Evolutionary conservation across 345 rosid species (phyloP), one percentile per base, ranked within the genome.

Genomic region (Syzygium jambos): DNA sequence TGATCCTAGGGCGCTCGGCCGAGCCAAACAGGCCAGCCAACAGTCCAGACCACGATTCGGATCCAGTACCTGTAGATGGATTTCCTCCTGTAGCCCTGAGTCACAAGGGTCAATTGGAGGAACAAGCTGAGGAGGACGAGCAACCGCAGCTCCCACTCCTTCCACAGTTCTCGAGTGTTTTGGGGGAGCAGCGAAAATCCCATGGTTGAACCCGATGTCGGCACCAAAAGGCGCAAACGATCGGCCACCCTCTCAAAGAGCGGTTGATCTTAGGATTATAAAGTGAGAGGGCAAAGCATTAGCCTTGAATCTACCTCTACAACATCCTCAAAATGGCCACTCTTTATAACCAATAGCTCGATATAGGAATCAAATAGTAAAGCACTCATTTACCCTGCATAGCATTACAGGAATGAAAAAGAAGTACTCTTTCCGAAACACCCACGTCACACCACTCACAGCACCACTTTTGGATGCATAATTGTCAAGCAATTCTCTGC

Each of bases 131-230:
- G 17, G 9, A 86, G 43, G 8, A 91, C 88, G 84, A 89, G 2
- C 15, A 38, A 10, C 0, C 90, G 89, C 16, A 91, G 54, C 86
- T 86, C 93, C 93, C 92, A 92, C 3, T 56, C 80, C 11, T 86
- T 87, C 91, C 91, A 88, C 43, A 87, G 6, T 11, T 84, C 80
- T 23, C 84, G 73, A 11, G 68, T 0, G 15, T 21, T 38, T 25
- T 61, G 2, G 0, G 59, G 23, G 53, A 89, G 5, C 11, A 86
- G 27, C 53, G 51, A 85, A 84, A 78, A 59, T 59, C 30, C 30
- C 30, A 59, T 59, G 68, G 68, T 59, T 59, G 3, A 2, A 0
- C 65, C 12, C 16, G 29, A 59, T 27, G 29, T 59, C 16, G 65
- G 30, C 29, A 59, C 65, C 65, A 27, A 59, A 59, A 25, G 65